Evolutionary conservation across 2,329 filamentous ascomycete species (phyloP).

Genomic region (Venturia nashicola): DNA sequence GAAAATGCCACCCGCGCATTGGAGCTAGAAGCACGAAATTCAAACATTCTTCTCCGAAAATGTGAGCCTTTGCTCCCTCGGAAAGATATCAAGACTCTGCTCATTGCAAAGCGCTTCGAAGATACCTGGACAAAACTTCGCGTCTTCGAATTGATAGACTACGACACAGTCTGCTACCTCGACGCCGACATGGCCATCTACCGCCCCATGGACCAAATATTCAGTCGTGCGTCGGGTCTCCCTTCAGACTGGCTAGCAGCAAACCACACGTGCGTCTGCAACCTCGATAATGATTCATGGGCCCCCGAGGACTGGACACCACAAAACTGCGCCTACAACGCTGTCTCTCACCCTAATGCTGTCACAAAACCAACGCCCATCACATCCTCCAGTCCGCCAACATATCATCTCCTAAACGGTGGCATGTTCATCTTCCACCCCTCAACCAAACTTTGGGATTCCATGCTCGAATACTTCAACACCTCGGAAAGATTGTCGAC

Average conservation of each 20-base stretch:
- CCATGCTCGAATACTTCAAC: conserved; percentile 30
- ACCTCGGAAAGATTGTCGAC: conserved; percentile 24
- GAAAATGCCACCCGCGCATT: conserved; percentile 29
- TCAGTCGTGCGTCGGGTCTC: conserved; percentile 24
- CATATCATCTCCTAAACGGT: conserved; percentile 37
- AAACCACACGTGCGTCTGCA: conserved; percentile 41
- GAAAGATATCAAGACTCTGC: conserved; percentile 20
- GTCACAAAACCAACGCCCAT: conserved; percentile 23
- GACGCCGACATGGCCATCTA: conserved; percentile 41
- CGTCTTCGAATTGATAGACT: conserved; percentile 35
- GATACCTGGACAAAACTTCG: conserved; percentile 45
- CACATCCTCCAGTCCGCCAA: conserved; percentile 20
- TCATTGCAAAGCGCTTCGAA: conserved; percentile 38
- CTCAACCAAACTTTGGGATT: conserved; percentile 22
- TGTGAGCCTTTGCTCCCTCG: conserved; percentile 31
- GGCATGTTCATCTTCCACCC: conserved; percentile 41
- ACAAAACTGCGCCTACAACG: conserved; percentile 37
- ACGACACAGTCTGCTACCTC: conserved; percentile 35
- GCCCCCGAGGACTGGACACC: conserved; percentile 35
- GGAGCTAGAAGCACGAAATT: conserved; percentile 26
- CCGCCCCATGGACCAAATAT: conserved; percentile 32
- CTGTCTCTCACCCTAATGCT: conserved; percentile 24
- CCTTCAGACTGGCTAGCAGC: conserved; percentile 33
- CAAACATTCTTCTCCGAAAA: conserved; percentile 27
- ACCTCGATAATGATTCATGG: conserved; percentile 38